phyloP scores from a whole-genome alignment of 352 stramenopile species.

The Pythium graminicola region DNA sequence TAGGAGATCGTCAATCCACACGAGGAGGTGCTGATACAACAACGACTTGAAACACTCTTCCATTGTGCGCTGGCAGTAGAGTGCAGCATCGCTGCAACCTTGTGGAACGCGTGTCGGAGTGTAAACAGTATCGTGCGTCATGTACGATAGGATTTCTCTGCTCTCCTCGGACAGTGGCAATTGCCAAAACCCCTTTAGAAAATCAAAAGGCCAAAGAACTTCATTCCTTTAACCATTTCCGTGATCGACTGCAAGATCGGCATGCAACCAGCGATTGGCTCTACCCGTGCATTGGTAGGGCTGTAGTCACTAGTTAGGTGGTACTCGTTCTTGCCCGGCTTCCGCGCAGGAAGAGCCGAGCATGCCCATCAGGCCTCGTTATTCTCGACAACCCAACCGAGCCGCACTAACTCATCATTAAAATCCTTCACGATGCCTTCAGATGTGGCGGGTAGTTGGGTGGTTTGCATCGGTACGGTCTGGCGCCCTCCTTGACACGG shows the following conservation, averaged over 20 bases:
- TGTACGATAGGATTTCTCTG: conserved; percentile 22
- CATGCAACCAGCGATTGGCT: conserved; percentile 1
- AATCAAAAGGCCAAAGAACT: conserved; percentile 7
- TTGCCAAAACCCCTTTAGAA: conserved; percentile 21
- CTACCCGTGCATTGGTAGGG: neutral
- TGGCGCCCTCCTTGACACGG: too few species aligned
- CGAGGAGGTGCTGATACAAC: too few species aligned
- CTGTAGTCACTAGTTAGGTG: neutral
- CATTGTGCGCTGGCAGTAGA: conserved; percentile 20
- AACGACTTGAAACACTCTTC: too few species aligned
- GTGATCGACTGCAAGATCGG: conserved; percentile 1
- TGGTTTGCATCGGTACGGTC: too few species aligned
- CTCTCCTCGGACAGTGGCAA: conserved; percentile 13
- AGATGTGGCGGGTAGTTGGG: conserved; percentile 1
- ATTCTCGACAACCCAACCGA: conserved; percentile 1
- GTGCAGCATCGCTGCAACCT: conserved; percentile 16
- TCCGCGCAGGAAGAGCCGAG: neutral
- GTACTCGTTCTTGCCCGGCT: conserved; percentile 4
- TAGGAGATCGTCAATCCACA: too few species aligned
- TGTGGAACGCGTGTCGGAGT: conserved; percentile 21
- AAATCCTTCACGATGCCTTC: conserved; percentile 3
- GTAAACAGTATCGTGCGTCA: conserved; percentile 21
- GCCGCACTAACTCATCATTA: neutral
- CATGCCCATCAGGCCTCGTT: neutral
- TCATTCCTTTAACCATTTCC: conserved; percentile 1